Evolutionary conservation across 1,284 basidiomycete genomes (phyloP).

Genomic region (Tylopilus orsonianus): DNA sequence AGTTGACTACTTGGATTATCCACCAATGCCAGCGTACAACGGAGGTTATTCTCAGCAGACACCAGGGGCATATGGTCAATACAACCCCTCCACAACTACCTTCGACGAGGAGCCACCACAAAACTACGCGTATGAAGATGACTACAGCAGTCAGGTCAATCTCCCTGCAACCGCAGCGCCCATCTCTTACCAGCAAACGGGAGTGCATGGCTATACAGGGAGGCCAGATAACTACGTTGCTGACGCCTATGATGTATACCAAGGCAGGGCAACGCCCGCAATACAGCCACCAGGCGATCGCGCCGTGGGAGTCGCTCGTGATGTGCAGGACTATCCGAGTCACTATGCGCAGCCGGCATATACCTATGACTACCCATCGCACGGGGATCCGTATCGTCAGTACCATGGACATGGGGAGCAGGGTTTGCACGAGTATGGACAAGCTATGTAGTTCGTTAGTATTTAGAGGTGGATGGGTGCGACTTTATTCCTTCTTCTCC

Average conservation of each 20-base stretch:
- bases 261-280: conserved; percentile 41
- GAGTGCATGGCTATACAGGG: conserved; percentile 21
- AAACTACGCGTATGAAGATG: conserved; percentile 54
- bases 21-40: conserved; percentile 72
- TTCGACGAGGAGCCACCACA: conserved; percentile 50
- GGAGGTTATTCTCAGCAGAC: conserved; percentile 52
- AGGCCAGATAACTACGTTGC: conserved; percentile 37
- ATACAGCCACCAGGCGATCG: conserved; percentile 23
- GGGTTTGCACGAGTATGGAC: conserved; percentile 32
- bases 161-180: conserved; percentile 56
- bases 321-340: conserved; percentile 40
- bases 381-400: conserved; percentile 31
- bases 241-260: conserved; percentile 53
- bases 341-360: conserved; percentile 27
- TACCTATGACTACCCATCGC: conserved; percentile 30
- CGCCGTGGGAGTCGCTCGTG: conserved; percentile 25
- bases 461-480: conserved; percentile 17
- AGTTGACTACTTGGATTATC: conserved; percentile 57
- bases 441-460: conserved; percentile 31
- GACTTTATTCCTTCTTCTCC: conserved; percentile 16
- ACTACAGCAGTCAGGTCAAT: conserved; percentile 60
- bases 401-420: conserved; percentile 34
- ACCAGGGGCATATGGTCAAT: conserved; percentile 47
- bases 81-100: conserved; percentile 55
- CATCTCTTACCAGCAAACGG: conserved; percentile 42